Evolutionary conservation across 208 protist genomes (phyloP).

Genomic region (Eutreptiella sp.): DNA sequence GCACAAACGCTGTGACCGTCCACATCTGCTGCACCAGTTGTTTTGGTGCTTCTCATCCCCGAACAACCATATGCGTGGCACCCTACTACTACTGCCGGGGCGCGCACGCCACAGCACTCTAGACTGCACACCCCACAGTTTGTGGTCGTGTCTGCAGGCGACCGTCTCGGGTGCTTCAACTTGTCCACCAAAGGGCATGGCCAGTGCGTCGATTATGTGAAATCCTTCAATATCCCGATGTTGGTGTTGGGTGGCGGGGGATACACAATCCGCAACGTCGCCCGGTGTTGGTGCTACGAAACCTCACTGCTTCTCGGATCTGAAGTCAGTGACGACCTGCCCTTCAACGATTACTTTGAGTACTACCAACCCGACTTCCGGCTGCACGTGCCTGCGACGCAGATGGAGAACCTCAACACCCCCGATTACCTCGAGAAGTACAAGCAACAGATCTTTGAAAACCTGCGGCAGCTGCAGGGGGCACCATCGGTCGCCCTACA

Average conservation of each 20-base stretch:
- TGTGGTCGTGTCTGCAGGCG: too few relatives aligned
- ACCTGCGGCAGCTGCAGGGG: neutral
- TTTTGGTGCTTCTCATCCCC: too few relatives aligned
- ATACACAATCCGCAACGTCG: conserved; percentile 96
- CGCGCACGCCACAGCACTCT: too few relatives aligned
- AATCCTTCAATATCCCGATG: conserved; percentile 80
- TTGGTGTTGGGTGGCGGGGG: conserved; percentile 97
- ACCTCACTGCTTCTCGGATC: conserved; percentile 76
- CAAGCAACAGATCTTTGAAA: neutral
- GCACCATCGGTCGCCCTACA: neutral
- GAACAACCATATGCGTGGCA: too few relatives aligned
- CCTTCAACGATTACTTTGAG: conserved; percentile 85
- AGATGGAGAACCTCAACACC: conserved; percentile 70
- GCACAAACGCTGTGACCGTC: too few relatives aligned
- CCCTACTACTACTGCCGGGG: too few relatives aligned
- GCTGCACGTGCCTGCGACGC: conserved; percentile 51
- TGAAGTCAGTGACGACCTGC: too few relatives aligned
- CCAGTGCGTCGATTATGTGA: conserved; percentile 86
- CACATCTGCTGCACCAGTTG: too few relatives aligned
- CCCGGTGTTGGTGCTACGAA: conserved; percentile 97
- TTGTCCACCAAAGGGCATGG: conserved; percentile 81
- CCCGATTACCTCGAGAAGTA: conserved; percentile 37
- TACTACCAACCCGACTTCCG: conserved; percentile 79
- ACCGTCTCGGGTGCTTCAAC: conserved; percentile 94
- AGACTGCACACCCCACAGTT: too few relatives aligned